Base-by-base conservation (phyloP, 2,329 filamentous ascomycete genomes). In the Aureobasidium lini region DNA sequence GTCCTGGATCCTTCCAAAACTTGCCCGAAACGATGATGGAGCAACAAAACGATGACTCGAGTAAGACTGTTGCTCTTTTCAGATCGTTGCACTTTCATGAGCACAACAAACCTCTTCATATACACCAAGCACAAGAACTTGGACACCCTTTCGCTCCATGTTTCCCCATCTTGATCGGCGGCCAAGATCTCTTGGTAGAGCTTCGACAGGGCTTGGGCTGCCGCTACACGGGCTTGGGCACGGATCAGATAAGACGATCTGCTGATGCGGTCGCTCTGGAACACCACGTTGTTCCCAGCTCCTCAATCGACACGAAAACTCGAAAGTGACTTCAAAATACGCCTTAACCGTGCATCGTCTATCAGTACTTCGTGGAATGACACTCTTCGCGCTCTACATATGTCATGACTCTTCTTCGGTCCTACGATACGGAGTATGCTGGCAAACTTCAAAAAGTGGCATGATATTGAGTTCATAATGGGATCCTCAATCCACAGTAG, bases 161-260 rank as follows among this genome's bases (percentile, higher is more conserved):
- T 18, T 23, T 16, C 54, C 32, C 34, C 13, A 31, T 40, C 6
- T 31, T 15, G 43, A 57, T 57, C 54, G 15, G 16, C 34, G 13
- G 43, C 54, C 54, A 57, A 57, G 54, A 43, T 1, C 15, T 31
- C 43, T 57, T 47, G 32, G 40, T 43, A 16, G 40, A 37, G 43
- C 52, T 47, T 57, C 15, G 15, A 15, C 10, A 57, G 32, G 23
- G 54, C 54, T 57, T 57, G 52, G n/a, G n/a, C 37, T 44, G 31
- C 18, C 42, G 53, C 43, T 56, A 37, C 32, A 42, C 11, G n/a
- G 6, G 42, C 16, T 23, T 23, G 23, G 23, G 23, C 23, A 46
- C 40, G 39, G 52, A 56, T 56, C 52, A 56, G 39, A 56, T 56
- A 44, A 44, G 52, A 32, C 40, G 40, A 44, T 40, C 23, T 36